Evolutionary conservation across 179 eudicot species (phyloP).

Genomic region (Sideroxylon spinosum): DNA sequence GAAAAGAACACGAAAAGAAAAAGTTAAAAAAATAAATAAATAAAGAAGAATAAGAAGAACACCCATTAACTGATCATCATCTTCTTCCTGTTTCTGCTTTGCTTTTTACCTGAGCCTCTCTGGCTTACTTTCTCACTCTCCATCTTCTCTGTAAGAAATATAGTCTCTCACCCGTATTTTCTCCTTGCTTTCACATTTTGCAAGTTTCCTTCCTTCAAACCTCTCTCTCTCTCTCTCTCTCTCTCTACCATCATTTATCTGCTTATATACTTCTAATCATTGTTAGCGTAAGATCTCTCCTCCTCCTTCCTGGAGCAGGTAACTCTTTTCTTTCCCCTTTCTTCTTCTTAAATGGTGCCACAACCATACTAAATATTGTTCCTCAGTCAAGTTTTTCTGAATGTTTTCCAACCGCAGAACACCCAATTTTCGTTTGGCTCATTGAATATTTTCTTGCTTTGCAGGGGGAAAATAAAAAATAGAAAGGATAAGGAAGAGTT

Average conservation of each 20-base stretch:
- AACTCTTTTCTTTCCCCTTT: not conserved
- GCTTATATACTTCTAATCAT: not conserved
- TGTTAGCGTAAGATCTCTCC: not conserved
- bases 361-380: not conserved
- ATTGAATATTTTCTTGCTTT: not conserved
- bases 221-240: too few relatives aligned
- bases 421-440: not conserved
- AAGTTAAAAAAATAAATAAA: constrained; percentile 10
- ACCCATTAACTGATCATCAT: constrained; percentile 1
- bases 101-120: constrained; percentile 10
- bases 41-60: constrained; percentile 2
- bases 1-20: constrained; percentile 26
- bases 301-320: not conserved
- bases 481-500: not conserved
- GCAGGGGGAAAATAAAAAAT: not conserved
- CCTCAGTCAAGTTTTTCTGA: not conserved
- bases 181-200: constrained; percentile 5
- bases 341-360: not conserved
- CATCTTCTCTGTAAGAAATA: constrained; percentile 11
- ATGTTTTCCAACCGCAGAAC: not conserved
- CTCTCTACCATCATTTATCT: not conserved
- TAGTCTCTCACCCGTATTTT: not conserved
- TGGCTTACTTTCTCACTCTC: constrained; percentile 13
- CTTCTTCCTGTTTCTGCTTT: constrained; percentile 17
- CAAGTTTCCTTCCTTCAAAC: not conserved